These are phyloP conservation scores for Aureobasidium zeae DNA, from an alignment of 2,329 filamentous ascomycete genomes.

Conservation along the genomic window DNA sequence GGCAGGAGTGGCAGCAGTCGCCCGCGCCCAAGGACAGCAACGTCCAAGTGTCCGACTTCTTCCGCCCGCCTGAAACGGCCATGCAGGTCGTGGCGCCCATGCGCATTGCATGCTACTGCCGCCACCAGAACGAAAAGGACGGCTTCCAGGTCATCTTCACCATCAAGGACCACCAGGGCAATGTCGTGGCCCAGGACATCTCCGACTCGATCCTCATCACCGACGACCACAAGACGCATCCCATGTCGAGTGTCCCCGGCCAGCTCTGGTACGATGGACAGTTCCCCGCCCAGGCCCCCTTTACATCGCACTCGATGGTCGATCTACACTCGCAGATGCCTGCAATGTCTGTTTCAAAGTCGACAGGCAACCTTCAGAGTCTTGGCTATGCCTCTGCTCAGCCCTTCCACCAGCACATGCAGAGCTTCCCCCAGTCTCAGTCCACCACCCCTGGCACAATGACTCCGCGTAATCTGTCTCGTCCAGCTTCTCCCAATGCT, in stretches of 20 bases:
- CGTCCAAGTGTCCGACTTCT: conserved; percentile 19
- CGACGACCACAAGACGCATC: conserved; percentile 89
- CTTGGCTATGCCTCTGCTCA: conserved; percentile 33
- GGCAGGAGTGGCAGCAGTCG: conserved; percentile 35
- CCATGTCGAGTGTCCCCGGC: conserved; percentile 23
- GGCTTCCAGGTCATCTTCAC: conserved; percentile 94
- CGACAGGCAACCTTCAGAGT: conserved; percentile 53
- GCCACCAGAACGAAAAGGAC: conserved; percentile 86
- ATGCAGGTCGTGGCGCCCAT: conserved; percentile 80
- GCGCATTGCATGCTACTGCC: conserved; percentile 95
- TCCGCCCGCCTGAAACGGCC: conserved; percentile 44
- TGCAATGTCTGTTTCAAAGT: conserved; percentile 50
- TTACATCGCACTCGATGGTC: conserved; percentile 32
- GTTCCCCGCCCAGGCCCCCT: conserved; percentile 23
- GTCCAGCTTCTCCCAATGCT: conserved; percentile 57
- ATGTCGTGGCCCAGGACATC: conserved; percentile 72
- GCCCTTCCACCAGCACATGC: conserved; percentile 29
- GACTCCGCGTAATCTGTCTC: conserved; percentile 56
- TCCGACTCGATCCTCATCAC: conserved; percentile 92
- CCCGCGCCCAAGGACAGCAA: conserved; percentile 31
- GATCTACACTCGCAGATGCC: conserved; percentile 30
- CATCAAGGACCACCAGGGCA: conserved; percentile 69
- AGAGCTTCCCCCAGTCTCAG: conserved; percentile 27
- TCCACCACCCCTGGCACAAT: conserved; percentile 37
- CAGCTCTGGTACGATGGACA: conserved; percentile 23